Evolutionary conservation across 257 asterid genomes (phyloP).

Genomic region (Voacanga thouarsii): DNA sequence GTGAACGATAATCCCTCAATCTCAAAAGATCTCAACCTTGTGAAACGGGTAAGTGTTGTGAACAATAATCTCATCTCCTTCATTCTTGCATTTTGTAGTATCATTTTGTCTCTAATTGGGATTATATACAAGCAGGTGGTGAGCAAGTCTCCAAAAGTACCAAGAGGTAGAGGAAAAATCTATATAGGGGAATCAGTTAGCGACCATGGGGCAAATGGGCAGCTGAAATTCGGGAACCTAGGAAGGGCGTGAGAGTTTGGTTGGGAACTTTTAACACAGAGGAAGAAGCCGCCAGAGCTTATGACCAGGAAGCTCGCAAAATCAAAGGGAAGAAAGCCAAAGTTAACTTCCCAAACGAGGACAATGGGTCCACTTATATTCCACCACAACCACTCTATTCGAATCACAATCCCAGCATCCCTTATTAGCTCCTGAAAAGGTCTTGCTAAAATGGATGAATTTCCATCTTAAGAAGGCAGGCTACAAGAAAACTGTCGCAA

Average conservation of each 20-base stretch:
- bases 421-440: slow-evolving; percentile 85
- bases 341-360: slow-evolving; percentile 73
- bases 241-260: slow-evolving; percentile 91
- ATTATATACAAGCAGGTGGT: slow-evolving; percentile 31
- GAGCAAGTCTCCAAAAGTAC: slow-evolving; percentile 24
- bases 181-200: slow-evolving; percentile 83
- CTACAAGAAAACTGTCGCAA: slow-evolving; percentile 73
- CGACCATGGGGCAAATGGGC: slow-evolving; percentile 99
- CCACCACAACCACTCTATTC: slow-evolving; percentile 2
- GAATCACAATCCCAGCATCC: slow-evolving; percentile 4
- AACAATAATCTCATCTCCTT: neutral
- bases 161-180: slow-evolving; percentile 62
- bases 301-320: slow-evolving; percentile 74
- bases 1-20: too few relatives aligned
- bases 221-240: slow-evolving; percentile 90
- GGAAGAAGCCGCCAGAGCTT: slow-evolving; percentile 91
- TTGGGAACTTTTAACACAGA: slow-evolving; percentile 83
- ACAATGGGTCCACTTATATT: neutral
- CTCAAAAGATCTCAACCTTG: too few relatives aligned
- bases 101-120: neutral
- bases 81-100: too few relatives aligned
- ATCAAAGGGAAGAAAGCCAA: slow-evolving; percentile 86
- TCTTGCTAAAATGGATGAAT: slow-evolving; percentile 94
- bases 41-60: too few relatives aligned
- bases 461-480: slow-evolving; percentile 95